Base-by-base conservation (phyloP, 2,329 filamentous ascomycete species). In the Nannizzia gypsea region DNA sequence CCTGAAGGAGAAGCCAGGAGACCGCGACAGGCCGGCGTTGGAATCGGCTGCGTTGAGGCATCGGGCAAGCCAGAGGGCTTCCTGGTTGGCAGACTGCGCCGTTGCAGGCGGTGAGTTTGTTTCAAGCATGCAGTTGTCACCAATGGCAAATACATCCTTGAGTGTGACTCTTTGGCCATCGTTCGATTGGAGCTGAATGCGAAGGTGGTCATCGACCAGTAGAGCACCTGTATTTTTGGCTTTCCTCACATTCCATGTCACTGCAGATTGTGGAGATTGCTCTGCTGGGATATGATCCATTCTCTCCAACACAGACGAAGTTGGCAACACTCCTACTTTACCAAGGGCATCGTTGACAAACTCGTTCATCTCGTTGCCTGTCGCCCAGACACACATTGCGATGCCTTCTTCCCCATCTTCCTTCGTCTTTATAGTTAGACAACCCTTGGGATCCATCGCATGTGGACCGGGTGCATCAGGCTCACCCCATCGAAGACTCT, bases 311-410 rank as follows among this genome's bases (percentile, higher is more conserved):
- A 63, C 60, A 15, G 64, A 65, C 9, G 60, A 59, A 24, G 54
- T 34, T 5, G 64, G 64, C 26, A 66, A 64, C 22, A 36, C 56
- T 11, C 59, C 60, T 1, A 65, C 22, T 4, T 22, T 28, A 6
- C 57, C 54, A 11, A 81, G 68, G 0, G 77, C 74, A 34, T 78
- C 72, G 9, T 73, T 69, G 11, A 82, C 73, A 61, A 82, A 81
- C 0, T 79, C 79, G 59, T 82, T 82, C 67, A 77, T 77, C 77
- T 81, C 81, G 17, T 81, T 72, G 2, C 80, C 80, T 3, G 80
- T 82, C 13, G 74, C 79, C 82, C 82, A 85, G 8, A 84, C 81
- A 59, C 74, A 81, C 80, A 84, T 82, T 1, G 81, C 81, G 0
- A 82, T 74, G 0, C 81, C 81, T 1, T 82, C 70, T 52, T 83